phyloP scores from a whole-genome alignment of 345 rosid genomes.

The Dipteronia dyeriana region DNA sequence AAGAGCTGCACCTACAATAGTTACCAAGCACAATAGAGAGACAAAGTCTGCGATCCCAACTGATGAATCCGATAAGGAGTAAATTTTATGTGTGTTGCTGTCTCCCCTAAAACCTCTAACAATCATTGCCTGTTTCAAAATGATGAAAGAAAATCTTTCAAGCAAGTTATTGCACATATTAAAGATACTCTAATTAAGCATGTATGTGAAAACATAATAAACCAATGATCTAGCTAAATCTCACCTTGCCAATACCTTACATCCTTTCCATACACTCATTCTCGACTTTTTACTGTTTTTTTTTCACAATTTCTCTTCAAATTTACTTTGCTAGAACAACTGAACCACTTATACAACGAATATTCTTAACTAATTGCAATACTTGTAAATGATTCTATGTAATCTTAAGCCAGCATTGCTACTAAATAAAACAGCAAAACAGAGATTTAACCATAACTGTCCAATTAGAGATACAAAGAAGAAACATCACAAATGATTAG shows the following conservation, averaged over 20 bases:
- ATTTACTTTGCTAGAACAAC: no score
- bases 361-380: not conserved
- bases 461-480: not conserved
- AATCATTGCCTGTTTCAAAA: conserved; percentile 82
- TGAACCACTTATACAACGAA: not conserved
- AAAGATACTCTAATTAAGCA: not conserved
- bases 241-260: not conserved
- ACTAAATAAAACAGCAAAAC: not conserved
- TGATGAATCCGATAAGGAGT: conserved; percentile 57
- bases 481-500: not conserved
- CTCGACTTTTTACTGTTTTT: no score
- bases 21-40: conserved; percentile 60
- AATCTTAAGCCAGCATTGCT: not conserved
- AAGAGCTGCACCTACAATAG: conserved; percentile 62
- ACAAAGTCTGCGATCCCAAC: conserved; percentile 55
- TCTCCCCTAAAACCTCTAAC: conserved; percentile 92
- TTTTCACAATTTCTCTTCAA: no score
- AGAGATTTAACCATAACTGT: not conserved
- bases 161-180: not conserved
- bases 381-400: not conserved
- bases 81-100: conserved; percentile 66
- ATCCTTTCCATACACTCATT: not conserved
- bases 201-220: not conserved
- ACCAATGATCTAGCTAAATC: not conserved
- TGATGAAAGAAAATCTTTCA: not conserved